Evolutionary conservation across 306 rosid genomes (phyloP), one percentile per base, ranked within the genome.

Genomic region (Corylus americana): DNA sequence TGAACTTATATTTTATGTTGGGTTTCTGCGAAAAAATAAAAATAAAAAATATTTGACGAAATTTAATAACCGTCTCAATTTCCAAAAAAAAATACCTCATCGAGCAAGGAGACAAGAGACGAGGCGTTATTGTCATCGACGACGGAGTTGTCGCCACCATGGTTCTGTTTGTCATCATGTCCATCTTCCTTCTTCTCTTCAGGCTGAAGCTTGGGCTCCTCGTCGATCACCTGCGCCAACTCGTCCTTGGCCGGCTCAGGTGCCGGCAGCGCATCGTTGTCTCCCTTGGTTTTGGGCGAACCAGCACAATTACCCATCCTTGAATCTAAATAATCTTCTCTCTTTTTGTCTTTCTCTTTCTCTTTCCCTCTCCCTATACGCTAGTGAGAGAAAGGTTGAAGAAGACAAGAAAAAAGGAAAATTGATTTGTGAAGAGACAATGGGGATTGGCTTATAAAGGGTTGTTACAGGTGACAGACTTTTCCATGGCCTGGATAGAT

Each of bases 301-400:
- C 76, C 73, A 11, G 79, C 82, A 47, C 85, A 82, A 71, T 78
- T 82, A 48, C 85, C 85, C 82, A 82, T 82, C 9, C 9, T 49
- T 49, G 11, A 9, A 45, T 7, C 49, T 45, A 0, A 6, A 45
- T 1, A 45, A 45, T 9, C 11, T 45, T 4, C 49, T 45, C 7
- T 48, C 53, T 49, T 22, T 22, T 22, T 22, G 22, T 22, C 53
- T 77, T 47, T 74, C 79, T 45, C 7, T 45, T 45, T 48, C 53
- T 49, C 53, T 77, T 47, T 74, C 79, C 70, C 18, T 66, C 71
- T 66, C 76, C 37, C 66, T 80, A 17, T 69, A 11, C n/a, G n/a
- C 13, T n/a, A 16, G 84, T 70, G 73, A 81, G 79, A 81, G 80
- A 81, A 70, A 81, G 84, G 57, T 57, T 70, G 69, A 75, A 80